A percentile compares a stretch with the other conserved stretches of the same genome.
These are phyloP conservation scores for Fusarium algeriense DNA, from an alignment of 2,329 filamentous ascomycete genomes.

Conservation along the genomic window DNA sequence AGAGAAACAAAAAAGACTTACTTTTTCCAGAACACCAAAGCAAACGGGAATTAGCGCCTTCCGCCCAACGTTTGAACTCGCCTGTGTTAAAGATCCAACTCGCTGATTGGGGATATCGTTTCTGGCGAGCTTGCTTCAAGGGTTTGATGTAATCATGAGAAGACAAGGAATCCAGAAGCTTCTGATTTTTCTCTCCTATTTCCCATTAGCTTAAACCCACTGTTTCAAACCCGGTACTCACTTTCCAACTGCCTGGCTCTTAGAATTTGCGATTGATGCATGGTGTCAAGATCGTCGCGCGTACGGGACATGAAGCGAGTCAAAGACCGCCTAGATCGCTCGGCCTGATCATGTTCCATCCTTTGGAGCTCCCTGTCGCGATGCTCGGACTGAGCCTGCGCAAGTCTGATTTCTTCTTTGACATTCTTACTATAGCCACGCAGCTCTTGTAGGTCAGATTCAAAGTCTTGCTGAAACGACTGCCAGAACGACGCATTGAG, in stretches of 20 bases:
- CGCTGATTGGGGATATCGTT: slow-evolving; percentile 45
- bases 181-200: slow-evolving; percentile 30
- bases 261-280: rapidly evolving
- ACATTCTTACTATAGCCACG: slow-evolving; percentile 37
- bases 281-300: rapidly evolving
- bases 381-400: slow-evolving; percentile 41
- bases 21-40: slow-evolving; percentile 52
- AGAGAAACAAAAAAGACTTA: slow-evolving; percentile 8
- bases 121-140: slow-evolving; percentile 47
- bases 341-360: not conserved
- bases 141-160: slow-evolving; percentile 41
- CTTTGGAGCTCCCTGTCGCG: slow-evolving; percentile 41
- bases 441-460: slow-evolving; percentile 40
- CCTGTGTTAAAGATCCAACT: slow-evolving; percentile 45
- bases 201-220: rapidly evolving
- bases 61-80: slow-evolving; percentile 45
- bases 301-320: not conserved
- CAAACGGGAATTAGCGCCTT: slow-evolving; percentile 5
- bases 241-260: rapidly evolving
- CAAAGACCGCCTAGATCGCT: rapidly evolving
- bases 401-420: slow-evolving; percentile 42
- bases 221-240: rapidly evolving
- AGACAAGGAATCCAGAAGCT: slow-evolving; percentile 48
- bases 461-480: slow-evolving; percentile 50
- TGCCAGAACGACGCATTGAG: slow-evolving; percentile 5